These are phyloP conservation scores for Bothriochloa decipiens DNA, from an alignment of 176 grass and related monocot genomes.

Conservation along the genomic window DNA sequence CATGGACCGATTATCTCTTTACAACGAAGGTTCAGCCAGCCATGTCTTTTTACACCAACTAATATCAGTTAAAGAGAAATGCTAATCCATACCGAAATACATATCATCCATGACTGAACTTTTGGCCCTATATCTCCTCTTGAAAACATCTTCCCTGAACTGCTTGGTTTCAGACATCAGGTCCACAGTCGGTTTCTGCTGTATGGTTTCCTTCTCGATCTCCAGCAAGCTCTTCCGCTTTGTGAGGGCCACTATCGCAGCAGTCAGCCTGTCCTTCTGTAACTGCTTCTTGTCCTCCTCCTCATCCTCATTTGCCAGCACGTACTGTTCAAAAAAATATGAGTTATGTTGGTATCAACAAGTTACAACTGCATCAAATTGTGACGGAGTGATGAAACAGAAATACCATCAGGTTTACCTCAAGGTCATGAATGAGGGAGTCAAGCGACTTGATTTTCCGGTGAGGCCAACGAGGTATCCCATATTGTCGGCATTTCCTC, in stretches of 20 bases:
- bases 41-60: slow-evolving; percentile 13
- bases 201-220: slow-evolving; percentile 60
- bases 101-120: background rate
- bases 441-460: slow-evolving; percentile 74
- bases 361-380: background rate
- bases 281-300: slow-evolving; percentile 32
- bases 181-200: slow-evolving; percentile 57
- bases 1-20: background rate
- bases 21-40: slow-evolving; percentile 34
- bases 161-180: slow-evolving; percentile 65
- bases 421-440: slow-evolving; percentile 57
- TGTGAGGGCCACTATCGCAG: slow-evolving; percentile 34
- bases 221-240: slow-evolving; percentile 68
- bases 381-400: no score
- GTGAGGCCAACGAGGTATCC: slow-evolving; percentile 73
- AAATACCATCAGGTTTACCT: slow-evolving; percentile 41
- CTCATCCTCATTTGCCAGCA: slow-evolving; percentile 14
- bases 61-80: background rate
- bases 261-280: slow-evolving; percentile 31
- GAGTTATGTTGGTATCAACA: slow-evolving; percentile 8
- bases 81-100: background rate
- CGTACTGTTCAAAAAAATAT: slow-evolving; percentile 28
- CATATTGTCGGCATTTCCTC: slow-evolving; percentile 72
- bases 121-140: slow-evolving; percentile 63
- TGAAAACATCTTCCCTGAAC: slow-evolving; percentile 83